phyloP scores from a whole-genome alignment of 2,329 filamentous ascomycete genomes.

The Thermothelomyces thermophilus region DNA sequence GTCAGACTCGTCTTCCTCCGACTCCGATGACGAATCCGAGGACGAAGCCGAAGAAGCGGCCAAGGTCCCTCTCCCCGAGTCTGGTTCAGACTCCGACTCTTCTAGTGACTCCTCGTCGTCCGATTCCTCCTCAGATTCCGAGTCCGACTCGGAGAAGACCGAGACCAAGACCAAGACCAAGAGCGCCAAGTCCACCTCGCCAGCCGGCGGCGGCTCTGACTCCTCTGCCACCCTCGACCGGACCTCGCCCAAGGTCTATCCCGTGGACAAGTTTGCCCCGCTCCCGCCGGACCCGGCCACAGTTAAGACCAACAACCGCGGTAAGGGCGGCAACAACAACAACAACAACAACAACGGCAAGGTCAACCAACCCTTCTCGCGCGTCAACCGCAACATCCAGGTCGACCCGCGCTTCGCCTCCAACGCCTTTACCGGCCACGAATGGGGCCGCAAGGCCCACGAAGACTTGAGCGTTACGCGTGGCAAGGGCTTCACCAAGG shows the following conservation, averaged over 20 bases:
- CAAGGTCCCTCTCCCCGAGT: slow-evolving; percentile 28
- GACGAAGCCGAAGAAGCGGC: slow-evolving; percentile 23
- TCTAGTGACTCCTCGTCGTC: slow-evolving; percentile 29
- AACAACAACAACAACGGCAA: slow-evolving; percentile 31
- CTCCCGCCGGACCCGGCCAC: slow-evolving; percentile 45
- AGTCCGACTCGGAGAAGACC: slow-evolving; percentile 5
- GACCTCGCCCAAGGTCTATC: slow-evolving; percentile 42
- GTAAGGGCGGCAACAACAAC: slow-evolving; percentile 34
- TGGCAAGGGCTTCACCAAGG: slow-evolving; percentile 97
- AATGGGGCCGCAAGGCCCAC: slow-evolving; percentile 84
- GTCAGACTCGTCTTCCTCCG: slow-evolving; percentile 15
- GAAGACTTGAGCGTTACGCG: slow-evolving; percentile 83
- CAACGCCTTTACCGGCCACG: slow-evolving; percentile 76
- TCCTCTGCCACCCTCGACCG: slow-evolving; percentile 43
- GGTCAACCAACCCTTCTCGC: slow-evolving; percentile 66
- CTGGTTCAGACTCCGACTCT: slow-evolving; percentile 30
- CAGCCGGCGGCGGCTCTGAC: slow-evolving; percentile 28
- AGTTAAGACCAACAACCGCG: slow-evolving; percentile 34
- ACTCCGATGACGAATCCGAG: slow-evolving; percentile 28
- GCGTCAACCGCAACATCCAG: slow-evolving; percentile 60
- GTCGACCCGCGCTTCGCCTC: slow-evolving; percentile 65
- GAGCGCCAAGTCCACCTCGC: slow-evolving; percentile 5
- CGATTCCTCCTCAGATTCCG: slow-evolving; percentile 34
- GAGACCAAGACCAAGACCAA: slow-evolving; percentile 12
- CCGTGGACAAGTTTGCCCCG: slow-evolving; percentile 38